Evolutionary conservation across 306 rosid genomes (phyloP).

Genomic region (Gynostemma pentaphyllum): DNA sequence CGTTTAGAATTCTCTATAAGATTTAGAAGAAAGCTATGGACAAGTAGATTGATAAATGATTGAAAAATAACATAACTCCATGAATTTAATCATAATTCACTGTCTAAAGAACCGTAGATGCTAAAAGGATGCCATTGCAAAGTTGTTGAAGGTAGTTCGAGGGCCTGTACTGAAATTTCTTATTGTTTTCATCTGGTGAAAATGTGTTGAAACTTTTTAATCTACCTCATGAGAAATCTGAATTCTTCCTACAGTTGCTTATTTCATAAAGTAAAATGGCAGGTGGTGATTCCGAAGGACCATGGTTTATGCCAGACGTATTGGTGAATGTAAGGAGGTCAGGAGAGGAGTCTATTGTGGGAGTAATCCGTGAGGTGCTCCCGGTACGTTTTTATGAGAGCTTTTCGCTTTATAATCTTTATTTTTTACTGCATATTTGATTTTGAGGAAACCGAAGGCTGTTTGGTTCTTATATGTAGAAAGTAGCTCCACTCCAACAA

Average conservation of each 20-base stretch:
- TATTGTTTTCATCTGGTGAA: background rate
- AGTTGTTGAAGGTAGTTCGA: background rate
- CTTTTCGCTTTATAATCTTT: background rate
- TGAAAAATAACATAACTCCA: background rate
- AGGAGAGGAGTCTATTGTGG: constrained; percentile 60
- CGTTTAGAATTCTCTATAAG: background rate
- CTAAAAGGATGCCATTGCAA: background rate
- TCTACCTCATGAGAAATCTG: background rate
- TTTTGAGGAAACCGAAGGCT: background rate
- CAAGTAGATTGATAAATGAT: background rate
- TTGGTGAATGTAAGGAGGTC: constrained; percentile 72
- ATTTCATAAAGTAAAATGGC: constrained; percentile 20
- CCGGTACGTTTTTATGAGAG: constrained; percentile 41
- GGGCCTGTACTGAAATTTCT: background rate
- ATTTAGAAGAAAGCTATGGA: background rate
- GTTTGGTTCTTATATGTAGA: background rate
- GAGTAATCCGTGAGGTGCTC: constrained; percentile 76
- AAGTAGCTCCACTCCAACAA: background rate
- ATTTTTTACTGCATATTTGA: background rate
- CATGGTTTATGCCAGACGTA: constrained; percentile 76
- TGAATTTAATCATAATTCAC: background rate
- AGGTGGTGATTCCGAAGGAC: constrained; percentile 92
- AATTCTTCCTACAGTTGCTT: background rate
- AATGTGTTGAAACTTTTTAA: background rate
- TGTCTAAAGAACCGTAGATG: background rate